These are phyloP conservation scores for Scheffersomyces illinoinensis DNA, from an alignment of 1,139 yeast genomes.

Conservation along the genomic window DNA sequence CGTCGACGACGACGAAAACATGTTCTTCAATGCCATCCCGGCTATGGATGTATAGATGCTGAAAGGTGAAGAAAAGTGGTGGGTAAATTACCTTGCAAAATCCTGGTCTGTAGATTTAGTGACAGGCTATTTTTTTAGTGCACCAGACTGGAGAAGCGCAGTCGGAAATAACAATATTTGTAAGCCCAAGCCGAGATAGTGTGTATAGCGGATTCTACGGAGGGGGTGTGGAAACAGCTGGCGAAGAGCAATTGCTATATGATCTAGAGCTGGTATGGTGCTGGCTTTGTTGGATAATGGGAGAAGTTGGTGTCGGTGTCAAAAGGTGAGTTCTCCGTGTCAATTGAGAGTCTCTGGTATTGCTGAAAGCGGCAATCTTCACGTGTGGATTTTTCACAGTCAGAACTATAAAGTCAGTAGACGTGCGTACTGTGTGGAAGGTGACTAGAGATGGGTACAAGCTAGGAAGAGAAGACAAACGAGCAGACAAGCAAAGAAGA, in stretches of 20 bases:
- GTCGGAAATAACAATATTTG: neutral
- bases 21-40: neutral
- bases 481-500: neutral
- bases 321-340: neutral
- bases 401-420: neutral
- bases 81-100: neutral
- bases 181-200: neutral
- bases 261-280: neutral
- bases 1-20: slow-evolving; percentile 9
- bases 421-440: neutral
- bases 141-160: neutral
- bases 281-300: neutral
- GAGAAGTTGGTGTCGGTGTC: neutral
- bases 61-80: neutral
- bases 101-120: neutral
- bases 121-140: neutral
- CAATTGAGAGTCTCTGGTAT: neutral
- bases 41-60: neutral
- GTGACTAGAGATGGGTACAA: neutral
- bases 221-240: neutral
- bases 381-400: neutral
- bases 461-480: neutral
- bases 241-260: neutral
- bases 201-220: neutral
- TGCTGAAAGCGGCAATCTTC: neutral